These are phyloP conservation scores for Rhododendron mucronatum DNA, from an alignment of 148 eudicot genomes.

Conservation along the genomic window DNA sequence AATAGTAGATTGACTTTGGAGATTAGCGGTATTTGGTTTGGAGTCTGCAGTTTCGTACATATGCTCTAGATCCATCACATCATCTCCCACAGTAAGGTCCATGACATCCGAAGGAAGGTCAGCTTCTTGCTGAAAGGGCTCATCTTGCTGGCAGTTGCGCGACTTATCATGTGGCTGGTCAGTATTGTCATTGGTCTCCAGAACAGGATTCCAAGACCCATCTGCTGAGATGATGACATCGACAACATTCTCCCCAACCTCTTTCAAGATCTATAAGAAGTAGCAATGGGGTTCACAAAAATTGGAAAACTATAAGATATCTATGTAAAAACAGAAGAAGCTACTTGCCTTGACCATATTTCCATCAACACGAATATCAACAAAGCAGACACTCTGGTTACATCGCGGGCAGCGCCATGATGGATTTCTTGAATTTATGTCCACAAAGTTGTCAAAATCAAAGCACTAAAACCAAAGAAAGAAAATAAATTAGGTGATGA, in stretches of 20 bases:
- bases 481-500: constrained; percentile 9
- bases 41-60: constrained; percentile 33
- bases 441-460: constrained; percentile 73
- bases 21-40: constrained; percentile 40
- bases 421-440: constrained; percentile 71
- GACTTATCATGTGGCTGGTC: constrained; percentile 33
- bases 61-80: constrained; percentile 37
- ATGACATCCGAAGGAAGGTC: constrained; percentile 28
- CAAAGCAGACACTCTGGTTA: constrained; percentile 69
- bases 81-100: constrained; percentile 71
- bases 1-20: constrained; percentile 21
- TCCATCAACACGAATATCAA: constrained; percentile 77
- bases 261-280: constrained; percentile 55
- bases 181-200: constrained; percentile 29
- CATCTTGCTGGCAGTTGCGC: constrained; percentile 20
- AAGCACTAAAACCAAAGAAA: constrained; percentile 48
- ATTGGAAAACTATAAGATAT: neutral
- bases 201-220: constrained; percentile 68
- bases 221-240: constrained; percentile 64
- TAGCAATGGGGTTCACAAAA: neutral
- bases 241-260: constrained; percentile 50
- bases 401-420: constrained; percentile 94
- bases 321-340: neutral
- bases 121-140: constrained; percentile 23
- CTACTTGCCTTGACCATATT: constrained; percentile 72